Conservation (phyloP, 2,329 filamentous ascomycete genomes). For the Raffaelea ambrosiae region DNA sequence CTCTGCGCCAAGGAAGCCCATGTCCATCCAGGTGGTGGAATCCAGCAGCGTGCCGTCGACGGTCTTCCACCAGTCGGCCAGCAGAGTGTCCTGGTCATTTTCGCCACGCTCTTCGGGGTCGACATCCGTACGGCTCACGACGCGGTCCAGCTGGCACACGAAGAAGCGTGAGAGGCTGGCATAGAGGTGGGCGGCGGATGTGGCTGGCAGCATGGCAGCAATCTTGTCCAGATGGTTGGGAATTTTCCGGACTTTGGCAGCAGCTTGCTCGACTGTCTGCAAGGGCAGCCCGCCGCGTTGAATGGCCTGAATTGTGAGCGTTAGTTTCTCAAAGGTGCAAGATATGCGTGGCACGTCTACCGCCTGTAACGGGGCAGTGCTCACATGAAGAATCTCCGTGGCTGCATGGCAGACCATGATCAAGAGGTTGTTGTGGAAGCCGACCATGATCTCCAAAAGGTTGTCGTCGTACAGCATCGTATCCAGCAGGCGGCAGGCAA, state of each 20-base stretch:
- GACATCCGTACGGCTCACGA: slow-evolving; percentile 6
- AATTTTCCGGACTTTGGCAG: slow-evolving; percentile 9
- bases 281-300: slow-evolving; percentile 10
- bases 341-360: too few species aligned
- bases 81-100: slow-evolving; percentile 10
- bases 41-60: slow-evolving; percentile 12
- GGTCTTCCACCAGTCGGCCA: slow-evolving; percentile 13
- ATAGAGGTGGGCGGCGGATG: slow-evolving; percentile 12
- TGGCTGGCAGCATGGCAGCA: slow-evolving; percentile 10
- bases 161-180: slow-evolving; percentile 12
- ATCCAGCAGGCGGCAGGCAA: slow-evolving; percentile 12
- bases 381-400: slow-evolving; percentile 14
- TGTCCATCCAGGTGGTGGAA: slow-evolving; percentile 14
- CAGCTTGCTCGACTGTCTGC: slow-evolving; percentile 9
- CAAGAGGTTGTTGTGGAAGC: slow-evolving; percentile 18
- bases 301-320: slow-evolving; percentile 5
- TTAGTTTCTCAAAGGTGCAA: too few species aligned
- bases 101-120: slow-evolving; percentile 4
- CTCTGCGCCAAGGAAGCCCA: slow-evolving; percentile 12
- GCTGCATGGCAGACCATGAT: slow-evolving; percentile 19
- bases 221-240: slow-evolving; percentile 12
- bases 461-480: slow-evolving; percentile 11
- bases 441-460: slow-evolving; percentile 13
- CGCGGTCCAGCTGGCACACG: slow-evolving; percentile 12
- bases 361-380: not conserved